phyloP scores from a whole-genome alignment of 306 rosid species.

The Acacia acuminata region DNA sequence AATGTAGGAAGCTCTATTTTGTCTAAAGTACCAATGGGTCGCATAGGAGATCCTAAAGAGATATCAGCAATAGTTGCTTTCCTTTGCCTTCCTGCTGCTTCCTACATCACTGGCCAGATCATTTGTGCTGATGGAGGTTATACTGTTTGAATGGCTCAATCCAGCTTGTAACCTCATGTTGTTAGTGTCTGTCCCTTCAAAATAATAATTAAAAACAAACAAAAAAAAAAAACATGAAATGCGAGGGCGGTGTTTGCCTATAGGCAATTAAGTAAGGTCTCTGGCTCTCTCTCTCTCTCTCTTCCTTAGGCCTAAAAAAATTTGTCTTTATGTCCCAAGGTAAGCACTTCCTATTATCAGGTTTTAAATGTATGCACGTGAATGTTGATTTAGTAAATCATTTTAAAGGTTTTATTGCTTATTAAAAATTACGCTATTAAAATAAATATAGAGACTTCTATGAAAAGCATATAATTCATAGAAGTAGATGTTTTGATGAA shows the following conservation, averaged over 20 bases:
- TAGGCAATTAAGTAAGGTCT: background rate
- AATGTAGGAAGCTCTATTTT: accelerated
- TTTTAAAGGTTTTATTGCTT: background rate
- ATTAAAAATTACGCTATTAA: too few species aligned
- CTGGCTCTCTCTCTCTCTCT: too few species aligned
- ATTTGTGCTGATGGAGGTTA: constrained; percentile 60
- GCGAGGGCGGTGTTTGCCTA: background rate
- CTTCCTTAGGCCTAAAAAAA: too few species aligned
- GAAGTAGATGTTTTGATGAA: background rate
- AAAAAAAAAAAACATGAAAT: background rate
- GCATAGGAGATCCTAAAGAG: constrained; percentile 48
- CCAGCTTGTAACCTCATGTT: too few species aligned
- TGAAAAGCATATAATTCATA: background rate
- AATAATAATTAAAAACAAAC: too few species aligned
- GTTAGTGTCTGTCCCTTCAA: too few species aligned
- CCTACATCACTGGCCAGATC: constrained; percentile 59
- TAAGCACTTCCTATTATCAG: too few species aligned
- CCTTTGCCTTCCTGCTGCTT: constrained; percentile 69
- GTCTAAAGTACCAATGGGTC: constrained; percentile 37
- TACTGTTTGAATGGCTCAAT: constrained; percentile 19
- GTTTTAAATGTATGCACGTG: background rate
- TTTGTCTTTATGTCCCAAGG: too few species aligned
- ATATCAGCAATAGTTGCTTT: constrained; percentile 56
- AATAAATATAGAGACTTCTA: background rate
- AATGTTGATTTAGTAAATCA: background rate